phyloP scores from a whole-genome alignment of 2,329 filamentous ascomycete species.

The Nothopassalora personata region DNA sequence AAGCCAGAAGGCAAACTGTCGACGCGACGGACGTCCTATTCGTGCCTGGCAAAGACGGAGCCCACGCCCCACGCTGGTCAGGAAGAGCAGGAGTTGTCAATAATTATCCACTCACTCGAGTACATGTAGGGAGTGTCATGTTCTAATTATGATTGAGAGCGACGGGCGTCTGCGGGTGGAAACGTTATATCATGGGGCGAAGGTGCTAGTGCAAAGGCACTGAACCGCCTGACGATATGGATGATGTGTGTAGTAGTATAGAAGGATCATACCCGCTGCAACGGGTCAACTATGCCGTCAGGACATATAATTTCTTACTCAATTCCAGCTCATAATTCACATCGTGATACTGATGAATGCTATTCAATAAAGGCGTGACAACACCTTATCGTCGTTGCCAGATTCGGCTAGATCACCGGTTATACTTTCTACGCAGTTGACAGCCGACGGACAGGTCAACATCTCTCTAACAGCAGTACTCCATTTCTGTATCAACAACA shows the following conservation, averaged over 20 bases:
- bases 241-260: not conserved
- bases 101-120: not conserved
- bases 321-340: too few species aligned
- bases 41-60: not conserved
- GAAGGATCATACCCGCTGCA: too few species aligned
- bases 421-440: not conserved
- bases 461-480: not conserved
- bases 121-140: not conserved
- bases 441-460: not conserved
- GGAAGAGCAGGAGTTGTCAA: not conserved
- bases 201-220: not conserved
- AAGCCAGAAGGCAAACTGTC: not conserved
- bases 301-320: too few species aligned
- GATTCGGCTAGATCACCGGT: not conserved
- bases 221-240: not conserved
- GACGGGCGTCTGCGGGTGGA: not conserved
- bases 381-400: not conserved
- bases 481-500: constrained; percentile 6
- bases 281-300: too few species aligned
- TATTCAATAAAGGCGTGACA: too few species aligned
- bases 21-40: not conserved
- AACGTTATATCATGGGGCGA: not conserved
- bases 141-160: not conserved
- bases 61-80: not conserved
- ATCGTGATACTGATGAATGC: too few species aligned